Evolutionary conservation across 768 basidiomycete species (phyloP), one percentile per base, ranked within the genome.

Genomic region (Pluteus cervinus): DNA sequence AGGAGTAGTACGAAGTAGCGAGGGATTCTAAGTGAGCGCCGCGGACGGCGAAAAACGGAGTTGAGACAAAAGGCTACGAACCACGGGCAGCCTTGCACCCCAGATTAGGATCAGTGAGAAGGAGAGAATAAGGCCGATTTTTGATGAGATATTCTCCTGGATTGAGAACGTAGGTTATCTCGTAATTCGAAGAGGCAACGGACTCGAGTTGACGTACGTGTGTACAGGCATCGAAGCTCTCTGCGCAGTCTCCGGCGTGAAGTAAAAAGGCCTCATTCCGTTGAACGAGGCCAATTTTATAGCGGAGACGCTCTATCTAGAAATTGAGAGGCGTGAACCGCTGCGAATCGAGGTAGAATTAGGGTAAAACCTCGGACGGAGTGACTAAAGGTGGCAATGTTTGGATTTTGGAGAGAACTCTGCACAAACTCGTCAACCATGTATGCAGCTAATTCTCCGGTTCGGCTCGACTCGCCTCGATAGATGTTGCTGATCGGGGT

Each of bases 211-310:
- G 25, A 66, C 74, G 50, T 54, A 88, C 87, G 44, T 88, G 77
- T 0, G 86, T 90, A 55, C 89, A 92, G 0, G 88, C 89, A 49
- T 87, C 84, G 51, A 94, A 93, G 56, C 87, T 85, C 58, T 93
- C 89, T n/a, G 90, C 92, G 51, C 96, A 99, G 53, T 99, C 96
- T 2, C 96, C 96, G 1, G 96, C 96, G 44, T 99, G 96, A 2
- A 99, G 73, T 24, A 99, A 69, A 61, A 99, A 98, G 0, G 90
- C 91, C 51, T 93, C 79, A 44, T 89, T 87, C 14, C 71, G 71
- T 48, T 96, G 85, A 3, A 93, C 91, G 24, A 77, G 77, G 23
- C 70, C 63, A 14, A 97, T 66, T 44, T 93, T 89, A 53, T 79
- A 70, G 34, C 90, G 73, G 39, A 97, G 69, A 7, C 89, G 75